Evolutionary conservation across 805 yeast genomes (phyloP), one percentile per base, ranked within the genome.

Genomic region (Yarrowia osloensis): DNA sequence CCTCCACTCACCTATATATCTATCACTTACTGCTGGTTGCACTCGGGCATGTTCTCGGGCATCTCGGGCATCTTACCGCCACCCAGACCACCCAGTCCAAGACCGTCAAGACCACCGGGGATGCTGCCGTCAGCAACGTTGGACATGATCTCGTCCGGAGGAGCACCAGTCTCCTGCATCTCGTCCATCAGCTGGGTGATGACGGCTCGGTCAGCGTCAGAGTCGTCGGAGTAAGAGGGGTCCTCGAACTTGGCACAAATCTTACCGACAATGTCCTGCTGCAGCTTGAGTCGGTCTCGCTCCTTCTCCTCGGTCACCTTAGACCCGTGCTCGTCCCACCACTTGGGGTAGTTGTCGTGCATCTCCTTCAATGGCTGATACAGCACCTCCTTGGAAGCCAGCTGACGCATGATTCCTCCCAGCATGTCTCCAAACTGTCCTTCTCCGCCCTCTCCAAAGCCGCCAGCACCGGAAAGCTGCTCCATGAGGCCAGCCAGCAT

Each of bases 351-450:
- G 74, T 90, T 90, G 13, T 80, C 78, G 70, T 87, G 85, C 75
- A 93, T 81, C 69, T 91, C 97, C 73, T 88, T 89, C 78, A 94
- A 82, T 2, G 98, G 97, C 71, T 89, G 96, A 74, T 90, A 93
- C 42, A 94, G 81, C 22, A 93, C 89, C 67, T 88, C 93, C 74
- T 92, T 94, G 5, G 95, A 86, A 8, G 95, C 85, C 75, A 94
- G 82, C 74, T 92, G 94, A 69, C 86, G 88, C 72, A 94, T 81
- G 86, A 94, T 86, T 40, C 89, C 91, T 21, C 82, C 83, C 69
- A 91, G 78, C 77, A 88, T 83, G 73, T 88, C 92, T 70, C 88
- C 77, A 68, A 82, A 84, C 1, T 76, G 79, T 2, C 76, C 84
- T 4, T 70, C 72, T 9, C 63, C 70, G 5, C 74, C 74, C 5